These are phyloP conservation scores for Thraustotheca clavata DNA, from an alignment of 352 stramenopile genomes.

Conservation along the genomic window DNA sequence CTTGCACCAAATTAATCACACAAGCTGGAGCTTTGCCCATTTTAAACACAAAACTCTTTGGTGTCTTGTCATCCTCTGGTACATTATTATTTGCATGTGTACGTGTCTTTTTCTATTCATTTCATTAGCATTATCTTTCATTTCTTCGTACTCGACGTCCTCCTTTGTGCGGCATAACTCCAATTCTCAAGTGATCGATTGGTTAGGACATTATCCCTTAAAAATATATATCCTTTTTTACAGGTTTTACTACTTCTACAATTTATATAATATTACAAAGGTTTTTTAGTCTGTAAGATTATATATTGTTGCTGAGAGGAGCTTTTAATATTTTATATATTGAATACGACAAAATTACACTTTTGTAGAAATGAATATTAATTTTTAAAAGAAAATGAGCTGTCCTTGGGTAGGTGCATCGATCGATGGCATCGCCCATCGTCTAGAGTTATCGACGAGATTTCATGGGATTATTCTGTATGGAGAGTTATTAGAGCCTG, in stretches of 20 bases:
- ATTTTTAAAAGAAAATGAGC: no score
- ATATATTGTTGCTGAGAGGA: no score
- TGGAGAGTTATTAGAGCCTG: background rate
- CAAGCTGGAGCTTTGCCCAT: conserved; percentile 77
- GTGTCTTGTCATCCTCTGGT: conserved; percentile 76
- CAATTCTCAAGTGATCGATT: conserved; percentile 11
- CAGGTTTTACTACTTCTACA: no score
- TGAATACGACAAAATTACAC: no score
- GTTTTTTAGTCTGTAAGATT: no score
- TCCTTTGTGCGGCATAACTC: conserved; percentile 84
- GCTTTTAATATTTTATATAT: no score
- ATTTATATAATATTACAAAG: no score
- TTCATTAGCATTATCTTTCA: conserved; percentile 10
- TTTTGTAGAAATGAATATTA: no score
- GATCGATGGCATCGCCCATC: background rate
- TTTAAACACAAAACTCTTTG: conserved; percentile 89
- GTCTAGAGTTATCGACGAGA: background rate
- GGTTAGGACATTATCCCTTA: background rate
- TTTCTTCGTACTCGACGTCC: conserved; percentile 63
- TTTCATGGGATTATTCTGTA: conserved; percentile 15
- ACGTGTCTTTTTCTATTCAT: conserved; percentile 63
- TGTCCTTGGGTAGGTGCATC: conserved; percentile 1
- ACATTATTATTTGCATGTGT: conserved; percentile 64
- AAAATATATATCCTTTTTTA: no score
- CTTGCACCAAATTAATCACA: conserved; percentile 82